A percentile compares a stretch with the other conserved stretches of the same genome.
phyloP scores from a whole-genome alignment of 1,284 basidiomycete genomes.

The Ustilago hordei region DNA sequence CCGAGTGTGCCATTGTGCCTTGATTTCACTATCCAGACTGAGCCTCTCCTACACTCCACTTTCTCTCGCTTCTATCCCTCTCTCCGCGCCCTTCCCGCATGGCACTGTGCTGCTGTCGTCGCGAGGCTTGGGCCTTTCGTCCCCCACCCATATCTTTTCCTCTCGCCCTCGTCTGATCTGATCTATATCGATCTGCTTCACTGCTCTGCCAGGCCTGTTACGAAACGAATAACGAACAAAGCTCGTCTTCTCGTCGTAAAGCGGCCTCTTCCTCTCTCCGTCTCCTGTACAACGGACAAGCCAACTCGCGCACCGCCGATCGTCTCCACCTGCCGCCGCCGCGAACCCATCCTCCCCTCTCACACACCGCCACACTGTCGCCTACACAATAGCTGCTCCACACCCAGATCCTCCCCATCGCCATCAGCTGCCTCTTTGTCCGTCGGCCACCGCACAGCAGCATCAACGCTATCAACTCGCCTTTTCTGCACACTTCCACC shows the following conservation, averaged over 20 bases:
- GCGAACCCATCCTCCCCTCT: neutral
- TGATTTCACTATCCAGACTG: neutral
- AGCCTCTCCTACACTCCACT: conserved; percentile 5
- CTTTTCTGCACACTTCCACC: neutral
- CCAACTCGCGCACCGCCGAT: conserved; percentile 1
- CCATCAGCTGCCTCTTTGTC: neutral
- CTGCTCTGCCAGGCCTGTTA: neutral
- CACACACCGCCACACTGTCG: too few relatives aligned
- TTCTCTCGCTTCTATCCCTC: neutral
- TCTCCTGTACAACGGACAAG: neutral
- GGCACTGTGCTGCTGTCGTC: neutral
- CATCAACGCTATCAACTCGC: neutral
- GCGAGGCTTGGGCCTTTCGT: conserved; percentile 1
- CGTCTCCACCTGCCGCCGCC: neutral
- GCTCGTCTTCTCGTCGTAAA: neutral
- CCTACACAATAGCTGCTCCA: neutral
- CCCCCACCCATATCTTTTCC: neutral
- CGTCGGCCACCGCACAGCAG: neutral
- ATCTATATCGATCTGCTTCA: conserved; percentile 6
- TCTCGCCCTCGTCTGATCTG: neutral
- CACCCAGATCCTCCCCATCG: neutral
- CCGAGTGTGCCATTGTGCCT: neutral
- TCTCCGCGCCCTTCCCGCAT: neutral
- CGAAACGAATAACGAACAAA: neutral
- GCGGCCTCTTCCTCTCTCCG: neutral